These are phyloP conservation scores for Violaceomyces palustris DNA, from an alignment of 1,284 basidiomycete species.

Conservation along the genomic window DNA sequence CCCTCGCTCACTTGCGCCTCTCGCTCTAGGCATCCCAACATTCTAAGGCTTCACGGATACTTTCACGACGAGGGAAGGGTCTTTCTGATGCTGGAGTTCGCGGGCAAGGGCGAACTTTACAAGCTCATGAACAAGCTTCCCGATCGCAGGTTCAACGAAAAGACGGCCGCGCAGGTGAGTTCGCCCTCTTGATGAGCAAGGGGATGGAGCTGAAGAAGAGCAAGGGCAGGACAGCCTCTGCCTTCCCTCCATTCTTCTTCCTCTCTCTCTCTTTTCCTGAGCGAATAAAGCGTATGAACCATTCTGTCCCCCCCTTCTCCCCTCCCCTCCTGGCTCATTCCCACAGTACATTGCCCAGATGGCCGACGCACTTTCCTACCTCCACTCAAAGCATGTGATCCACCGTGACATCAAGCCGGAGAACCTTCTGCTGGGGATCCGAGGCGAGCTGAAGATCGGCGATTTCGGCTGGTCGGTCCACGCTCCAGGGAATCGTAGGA, in stretches of 20 bases:
- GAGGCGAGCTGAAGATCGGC: slow-evolving; percentile 95
- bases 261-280: not conserved
- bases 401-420: slow-evolving; percentile 99
- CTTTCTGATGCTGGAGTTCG: slow-evolving; percentile 95
- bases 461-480: slow-evolving; percentile 99
- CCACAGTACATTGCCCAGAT: slow-evolving; percentile 89
- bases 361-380: slow-evolving; percentile 88
- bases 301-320: not conserved
- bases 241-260: too few relatives aligned
- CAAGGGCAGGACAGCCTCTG: not conserved
- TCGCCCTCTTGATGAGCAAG: too few relatives aligned
- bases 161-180: slow-evolving; percentile 64
- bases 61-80: slow-evolving; percentile 98
- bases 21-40: slow-evolving; percentile 75
- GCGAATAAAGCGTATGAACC: not conserved
- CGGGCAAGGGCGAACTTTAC: slow-evolving; percentile 91
- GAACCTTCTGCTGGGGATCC: slow-evolving; percentile 87
- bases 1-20: not conserved
- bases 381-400: slow-evolving; percentile 94
- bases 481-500: slow-evolving; percentile 81
- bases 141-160: slow-evolving; percentile 75
- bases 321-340: not conserved
- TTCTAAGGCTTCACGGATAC: slow-evolving; percentile 89
- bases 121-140: slow-evolving; percentile 76
- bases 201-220: too few relatives aligned